These are phyloP conservation scores for Brettanomyces nanus DNA, from an alignment of 805 yeast genomes.

Conservation along the genomic window DNA sequence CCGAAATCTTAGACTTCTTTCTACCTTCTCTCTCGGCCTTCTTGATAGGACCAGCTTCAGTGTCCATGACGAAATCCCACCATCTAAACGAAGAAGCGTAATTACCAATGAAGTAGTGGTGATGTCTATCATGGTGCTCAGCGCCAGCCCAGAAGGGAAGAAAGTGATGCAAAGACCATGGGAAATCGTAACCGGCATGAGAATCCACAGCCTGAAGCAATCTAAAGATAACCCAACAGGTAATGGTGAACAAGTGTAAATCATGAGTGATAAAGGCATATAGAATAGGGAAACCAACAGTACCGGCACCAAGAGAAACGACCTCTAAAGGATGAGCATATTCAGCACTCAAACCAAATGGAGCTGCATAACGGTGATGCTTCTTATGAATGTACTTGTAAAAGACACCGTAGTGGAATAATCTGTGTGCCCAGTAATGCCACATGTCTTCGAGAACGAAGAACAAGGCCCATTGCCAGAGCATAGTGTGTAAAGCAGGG, in stretches of 20 bases:
- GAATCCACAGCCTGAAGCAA: conserved; percentile 54
- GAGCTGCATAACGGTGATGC: conserved; percentile 56
- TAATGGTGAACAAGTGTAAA: conserved; percentile 46
- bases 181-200: conserved; percentile 56
- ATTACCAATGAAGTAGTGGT: conserved; percentile 51
- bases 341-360: conserved; percentile 54
- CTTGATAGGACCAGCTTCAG: conserved; percentile 50
- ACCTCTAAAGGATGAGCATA: conserved; percentile 57
- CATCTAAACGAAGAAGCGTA: conserved; percentile 52
- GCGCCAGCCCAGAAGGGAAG: conserved; percentile 64
- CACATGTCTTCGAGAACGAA: conserved; percentile 49
- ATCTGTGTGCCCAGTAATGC: conserved; percentile 55
- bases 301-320: conserved; percentile 48
- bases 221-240: conserved; percentile 44
- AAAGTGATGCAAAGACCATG: conserved; percentile 48
- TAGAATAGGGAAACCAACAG: conserved; percentile 52
- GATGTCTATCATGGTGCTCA: conserved; percentile 54
- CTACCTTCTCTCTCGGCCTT: conserved; percentile 38
- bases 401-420: conserved; percentile 48
- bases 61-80: conserved; percentile 45
- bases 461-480: conserved; percentile 38
- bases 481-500: conserved; percentile 36
- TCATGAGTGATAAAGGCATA: conserved; percentile 39
- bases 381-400: conserved; percentile 52
- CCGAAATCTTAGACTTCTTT: conserved; percentile 21